A percentile compares a stretch with the other conserved stretches of the same genome.
Evolutionary conservation across 768 basidiomycete genomes (phyloP).

Genomic region (Amanita rimosa): DNA sequence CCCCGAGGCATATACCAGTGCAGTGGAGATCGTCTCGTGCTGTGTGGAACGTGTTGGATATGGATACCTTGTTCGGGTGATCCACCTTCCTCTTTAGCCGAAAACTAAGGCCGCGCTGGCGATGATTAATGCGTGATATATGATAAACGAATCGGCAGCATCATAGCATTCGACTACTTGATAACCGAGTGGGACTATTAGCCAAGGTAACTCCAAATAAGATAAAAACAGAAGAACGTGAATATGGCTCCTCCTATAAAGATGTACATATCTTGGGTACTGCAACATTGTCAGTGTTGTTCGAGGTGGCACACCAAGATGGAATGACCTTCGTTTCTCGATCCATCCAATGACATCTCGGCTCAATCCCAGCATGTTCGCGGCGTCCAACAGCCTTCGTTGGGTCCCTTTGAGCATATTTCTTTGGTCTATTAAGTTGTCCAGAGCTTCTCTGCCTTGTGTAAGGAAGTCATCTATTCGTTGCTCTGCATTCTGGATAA

Average conservation of each 20-base stretch:
- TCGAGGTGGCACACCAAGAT: not conserved
- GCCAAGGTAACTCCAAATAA: slow-evolving; percentile 88
- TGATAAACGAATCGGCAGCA: too few relatives aligned
- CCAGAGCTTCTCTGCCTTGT: slow-evolving; percentile 85
- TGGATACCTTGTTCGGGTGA: not conserved
- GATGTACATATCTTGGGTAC: slow-evolving; percentile 93
- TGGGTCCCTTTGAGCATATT: slow-evolving; percentile 95
- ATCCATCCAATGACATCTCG: slow-evolving; percentile 96
- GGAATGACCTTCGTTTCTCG: slow-evolving; percentile 76
- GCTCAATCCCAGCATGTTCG: slow-evolving; percentile 90
- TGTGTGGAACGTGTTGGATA: not conserved
- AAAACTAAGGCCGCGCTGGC: not conserved
- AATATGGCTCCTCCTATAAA: slow-evolving; percentile 76
- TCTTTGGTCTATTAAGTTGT: slow-evolving; percentile 87
- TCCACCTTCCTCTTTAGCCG: slow-evolving; percentile 2
- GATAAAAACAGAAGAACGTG: slow-evolving; percentile 88
- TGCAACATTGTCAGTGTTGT: slow-evolving; percentile 18
- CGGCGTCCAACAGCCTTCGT: slow-evolving; percentile 73
- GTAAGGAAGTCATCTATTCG: slow-evolving; percentile 85
- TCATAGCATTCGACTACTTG: not conserved
- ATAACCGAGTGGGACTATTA: slow-evolving; percentile 13
- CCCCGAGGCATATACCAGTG: not conserved
- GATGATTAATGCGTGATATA: not conserved
- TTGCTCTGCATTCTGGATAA: slow-evolving; percentile 73
- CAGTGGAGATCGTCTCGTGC: not conserved